Evolutionary conservation across 192 early-diverging fungal species (phyloP).

Genomic region (Phlyctochytrium arcticum): DNA sequence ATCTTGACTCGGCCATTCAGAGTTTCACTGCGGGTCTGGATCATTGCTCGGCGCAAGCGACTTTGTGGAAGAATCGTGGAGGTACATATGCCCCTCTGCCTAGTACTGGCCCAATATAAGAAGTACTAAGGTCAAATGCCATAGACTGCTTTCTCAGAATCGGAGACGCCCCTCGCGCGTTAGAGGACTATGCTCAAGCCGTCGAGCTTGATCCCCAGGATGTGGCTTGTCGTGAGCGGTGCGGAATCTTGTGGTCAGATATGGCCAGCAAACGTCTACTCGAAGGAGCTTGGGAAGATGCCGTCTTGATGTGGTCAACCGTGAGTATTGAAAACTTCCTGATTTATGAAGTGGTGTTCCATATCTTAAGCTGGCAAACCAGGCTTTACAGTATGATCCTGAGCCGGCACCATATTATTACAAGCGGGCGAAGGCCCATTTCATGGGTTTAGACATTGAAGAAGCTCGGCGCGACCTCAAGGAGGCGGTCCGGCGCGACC

Average conservation of each 20-base stretch:
- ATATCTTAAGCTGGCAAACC: background rate
- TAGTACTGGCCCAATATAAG: background rate
- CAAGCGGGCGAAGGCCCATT: slow-evolving; percentile 11
- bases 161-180: background rate
- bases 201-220: slow-evolving; percentile 25
- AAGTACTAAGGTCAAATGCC: background rate
- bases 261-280: slow-evolving; percentile 16
- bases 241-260: slow-evolving; percentile 22
- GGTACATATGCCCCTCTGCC: too few species aligned
- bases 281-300: slow-evolving; percentile 21
- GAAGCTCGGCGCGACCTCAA: slow-evolving; percentile 24
- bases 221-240: slow-evolving; percentile 19
- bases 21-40: slow-evolving; percentile 29
- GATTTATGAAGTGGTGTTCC: background rate
- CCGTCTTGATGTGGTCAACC: slow-evolving; percentile 17
- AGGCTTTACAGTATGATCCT: slow-evolving; percentile 29
- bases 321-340: background rate
- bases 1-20: slow-evolving; percentile 13
- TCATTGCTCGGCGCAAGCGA: slow-evolving; percentile 24
- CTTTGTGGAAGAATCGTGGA: slow-evolving; percentile 43
- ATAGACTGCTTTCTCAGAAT: slow-evolving; percentile 27
- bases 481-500: slow-evolving; percentile 12
- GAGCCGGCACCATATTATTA: slow-evolving; percentile 10
- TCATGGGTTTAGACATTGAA: slow-evolving; percentile 15
- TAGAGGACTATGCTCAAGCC: slow-evolving; percentile 16